Evolutionary conservation across 139 green algal genomes (phyloP).

Genomic region (Volvox africanus): DNA sequence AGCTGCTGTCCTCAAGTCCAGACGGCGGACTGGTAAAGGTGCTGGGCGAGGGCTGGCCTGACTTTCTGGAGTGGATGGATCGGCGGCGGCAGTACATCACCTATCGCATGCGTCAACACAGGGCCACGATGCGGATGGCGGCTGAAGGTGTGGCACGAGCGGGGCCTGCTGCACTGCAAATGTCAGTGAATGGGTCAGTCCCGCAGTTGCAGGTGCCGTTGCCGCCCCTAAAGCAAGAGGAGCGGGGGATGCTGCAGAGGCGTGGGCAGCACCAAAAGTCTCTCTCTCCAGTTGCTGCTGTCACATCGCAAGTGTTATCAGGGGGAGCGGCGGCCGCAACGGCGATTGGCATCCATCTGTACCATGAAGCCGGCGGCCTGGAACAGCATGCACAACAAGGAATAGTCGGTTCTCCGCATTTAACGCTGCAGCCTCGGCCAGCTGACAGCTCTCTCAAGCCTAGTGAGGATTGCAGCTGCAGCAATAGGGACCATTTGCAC

Average conservation of each 20-base stretch:
- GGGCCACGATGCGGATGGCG: background rate
- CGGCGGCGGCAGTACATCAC: background rate
- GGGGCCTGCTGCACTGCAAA: background rate
- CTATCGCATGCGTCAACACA: background rate
- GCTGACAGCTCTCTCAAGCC: background rate
- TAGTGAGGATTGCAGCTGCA: background rate
- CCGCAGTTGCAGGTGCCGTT: background rate
- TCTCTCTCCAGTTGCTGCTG: background rate
- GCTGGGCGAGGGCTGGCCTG: background rate
- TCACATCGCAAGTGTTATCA: no score
- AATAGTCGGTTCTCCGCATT: no score
- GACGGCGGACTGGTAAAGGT: background rate
- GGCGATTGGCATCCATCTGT: no score
- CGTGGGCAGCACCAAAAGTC: background rate
- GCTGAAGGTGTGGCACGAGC: background rate
- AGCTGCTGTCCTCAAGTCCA: background rate
- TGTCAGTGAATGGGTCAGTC: background rate
- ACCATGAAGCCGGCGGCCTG: no score
- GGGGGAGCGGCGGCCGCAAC: no score
- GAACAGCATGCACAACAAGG: no score
- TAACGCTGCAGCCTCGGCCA: background rate
- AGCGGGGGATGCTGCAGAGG: background rate
- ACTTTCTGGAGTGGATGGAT: conserved; percentile 35
- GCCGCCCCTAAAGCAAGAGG: background rate
- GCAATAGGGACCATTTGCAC: background rate